phyloP scores from a whole-genome alignment of 331 rosid genomes.

The Malus hybrid region DNA sequence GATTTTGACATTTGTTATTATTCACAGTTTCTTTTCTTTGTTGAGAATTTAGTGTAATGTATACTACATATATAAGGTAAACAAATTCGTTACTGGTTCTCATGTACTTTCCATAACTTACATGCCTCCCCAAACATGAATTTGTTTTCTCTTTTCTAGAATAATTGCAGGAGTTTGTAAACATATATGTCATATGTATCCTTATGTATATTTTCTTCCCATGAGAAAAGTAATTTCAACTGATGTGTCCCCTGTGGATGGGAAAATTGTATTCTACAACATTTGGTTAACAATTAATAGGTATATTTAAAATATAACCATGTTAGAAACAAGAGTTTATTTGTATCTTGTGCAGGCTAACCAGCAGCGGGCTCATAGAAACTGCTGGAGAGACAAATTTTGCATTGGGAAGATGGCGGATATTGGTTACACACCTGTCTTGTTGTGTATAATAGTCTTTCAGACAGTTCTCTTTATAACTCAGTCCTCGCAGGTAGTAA shows the following conservation, averaged over 20 bases:
- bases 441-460: constrained; percentile 45
- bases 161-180: background rate
- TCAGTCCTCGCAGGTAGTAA: constrained; percentile 69
- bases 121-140: background rate
- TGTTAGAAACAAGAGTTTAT: background rate
- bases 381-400: constrained; percentile 44
- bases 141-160: background rate
- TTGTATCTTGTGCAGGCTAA: constrained; percentile 46
- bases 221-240: background rate
- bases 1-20: background rate
- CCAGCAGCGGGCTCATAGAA: constrained; percentile 48
- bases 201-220: background rate
- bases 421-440: constrained; percentile 74
- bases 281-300: background rate
- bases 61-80: background rate
- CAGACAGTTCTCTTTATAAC: constrained; percentile 55
- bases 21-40: background rate
- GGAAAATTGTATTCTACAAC: background rate
- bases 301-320: background rate
- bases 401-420: constrained; percentile 38
- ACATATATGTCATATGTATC: background rate
- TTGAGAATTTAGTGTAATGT: background rate
- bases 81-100: background rate
- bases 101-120: background rate
- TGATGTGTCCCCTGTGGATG: background rate